phyloP scores from a whole-genome alignment of 2,329 filamentous ascomycete species.

The Knufia petricola region DNA sequence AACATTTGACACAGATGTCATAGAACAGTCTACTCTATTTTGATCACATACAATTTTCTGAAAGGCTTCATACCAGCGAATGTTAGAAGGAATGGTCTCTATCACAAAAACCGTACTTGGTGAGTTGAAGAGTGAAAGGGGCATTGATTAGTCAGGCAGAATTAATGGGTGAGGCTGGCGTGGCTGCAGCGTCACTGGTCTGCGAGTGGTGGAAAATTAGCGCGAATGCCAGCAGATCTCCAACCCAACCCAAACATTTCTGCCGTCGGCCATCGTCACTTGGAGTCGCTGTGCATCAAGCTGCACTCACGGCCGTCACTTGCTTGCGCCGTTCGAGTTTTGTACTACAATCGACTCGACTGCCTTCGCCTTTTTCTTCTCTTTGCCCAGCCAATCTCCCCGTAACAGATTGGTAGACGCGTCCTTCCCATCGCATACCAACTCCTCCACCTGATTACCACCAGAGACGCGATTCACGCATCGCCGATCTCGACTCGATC shows the following conservation, averaged over 20 bases:
- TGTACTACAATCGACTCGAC: background rate
- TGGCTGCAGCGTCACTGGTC: too few species aligned
- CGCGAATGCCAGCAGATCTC: background rate
- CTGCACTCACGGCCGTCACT: too few species aligned
- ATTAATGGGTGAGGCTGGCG: background rate
- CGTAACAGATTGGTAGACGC: background rate
- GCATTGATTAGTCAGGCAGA: slow-evolving; percentile 1
- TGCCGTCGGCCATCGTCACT: background rate
- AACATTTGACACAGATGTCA: too few species aligned
- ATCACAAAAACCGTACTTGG: too few species aligned
- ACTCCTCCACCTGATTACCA: too few species aligned
- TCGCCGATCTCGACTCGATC: background rate
- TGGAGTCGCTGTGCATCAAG: background rate
- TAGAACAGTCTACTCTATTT: too few species aligned
- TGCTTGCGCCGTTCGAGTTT: background rate
- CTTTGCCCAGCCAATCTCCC: background rate
- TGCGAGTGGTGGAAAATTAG: background rate
- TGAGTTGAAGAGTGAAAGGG: too few species aligned
- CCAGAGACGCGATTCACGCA: too few species aligned
- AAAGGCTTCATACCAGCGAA: too few species aligned
- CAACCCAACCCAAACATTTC: background rate
- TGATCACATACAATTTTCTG: too few species aligned
- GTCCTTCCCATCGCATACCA: background rate
- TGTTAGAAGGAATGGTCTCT: too few species aligned
- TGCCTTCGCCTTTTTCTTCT: background rate